Conservation (phyloP, 257 asterid species). For the Penstemon davidsonii region DNA sequence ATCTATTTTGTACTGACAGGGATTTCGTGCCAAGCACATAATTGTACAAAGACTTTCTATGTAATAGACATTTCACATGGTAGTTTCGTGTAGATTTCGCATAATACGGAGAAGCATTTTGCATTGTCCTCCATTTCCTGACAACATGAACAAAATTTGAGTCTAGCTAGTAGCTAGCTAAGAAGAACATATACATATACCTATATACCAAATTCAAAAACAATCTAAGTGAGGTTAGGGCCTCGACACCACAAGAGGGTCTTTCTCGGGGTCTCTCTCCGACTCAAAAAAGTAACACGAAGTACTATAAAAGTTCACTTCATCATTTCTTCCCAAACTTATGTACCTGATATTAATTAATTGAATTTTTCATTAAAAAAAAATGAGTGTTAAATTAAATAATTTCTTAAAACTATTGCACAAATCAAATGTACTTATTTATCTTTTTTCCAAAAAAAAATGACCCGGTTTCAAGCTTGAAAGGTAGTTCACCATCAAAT, state of each 20-base stretch:
- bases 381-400: background rate
- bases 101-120: too few species aligned
- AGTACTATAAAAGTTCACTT: slow-evolving; percentile 45
- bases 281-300: slow-evolving; percentile 34
- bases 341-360: slow-evolving; percentile 44
- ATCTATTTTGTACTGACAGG: too few species aligned
- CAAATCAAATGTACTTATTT: too few species aligned
- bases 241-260: slow-evolving; percentile 58
- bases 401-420: too few species aligned
- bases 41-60: too few species aligned
- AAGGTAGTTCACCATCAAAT: slow-evolving; percentile 34
- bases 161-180: too few species aligned
- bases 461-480: slow-evolving; percentile 35
- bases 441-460: too few species aligned
- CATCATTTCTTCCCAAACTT: slow-evolving; percentile 33
- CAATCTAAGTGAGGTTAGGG: slow-evolving; percentile 38
- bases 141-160: too few species aligned
- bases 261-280: slow-evolving; percentile 33
- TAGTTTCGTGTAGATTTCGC: too few species aligned
- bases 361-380: background rate
- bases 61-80: too few species aligned
- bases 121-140: too few species aligned
- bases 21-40: too few species aligned
- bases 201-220: slow-evolving; percentile 41
- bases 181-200: background rate